Conservation (phyloP, 2,329 filamentous ascomycete genomes). For the Penicillium sp. region DNA sequence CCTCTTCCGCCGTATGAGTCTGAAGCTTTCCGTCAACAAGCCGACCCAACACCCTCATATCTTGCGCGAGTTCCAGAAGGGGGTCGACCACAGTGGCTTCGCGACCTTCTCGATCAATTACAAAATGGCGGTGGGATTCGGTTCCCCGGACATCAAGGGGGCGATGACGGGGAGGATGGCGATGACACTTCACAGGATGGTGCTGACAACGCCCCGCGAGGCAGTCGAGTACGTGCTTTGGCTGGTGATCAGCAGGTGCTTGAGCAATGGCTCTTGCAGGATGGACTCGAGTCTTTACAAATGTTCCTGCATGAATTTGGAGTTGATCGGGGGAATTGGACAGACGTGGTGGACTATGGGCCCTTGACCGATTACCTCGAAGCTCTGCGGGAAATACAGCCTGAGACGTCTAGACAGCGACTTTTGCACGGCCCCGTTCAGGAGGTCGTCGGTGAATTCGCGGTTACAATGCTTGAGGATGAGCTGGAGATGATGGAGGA, state of each 20-base stretch:
- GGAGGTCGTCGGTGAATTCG: constrained; percentile 38
- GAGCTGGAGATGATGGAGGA: constrained; percentile 40
- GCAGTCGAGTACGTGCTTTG: constrained; percentile 23
- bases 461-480: constrained; percentile 39
- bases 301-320: constrained; percentile 42
- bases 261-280: constrained; percentile 37
- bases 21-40: constrained; percentile 39
- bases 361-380: constrained; percentile 42
- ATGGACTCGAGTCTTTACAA: constrained; percentile 38
- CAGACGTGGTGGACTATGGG: constrained; percentile 36
- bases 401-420: constrained; percentile 27
- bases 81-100: constrained; percentile 39
- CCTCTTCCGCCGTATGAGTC: constrained; percentile 70
- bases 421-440: constrained; percentile 36
- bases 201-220: constrained; percentile 11
- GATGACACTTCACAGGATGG: constrained; percentile 16
- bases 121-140: constrained; percentile 33
- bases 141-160: constrained; percentile 27
- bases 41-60: constrained; percentile 37
- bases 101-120: constrained; percentile 40
- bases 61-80: constrained; percentile 34
- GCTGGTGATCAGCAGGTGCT: constrained; percentile 32
- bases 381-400: constrained; percentile 30
- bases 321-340: constrained; percentile 47
- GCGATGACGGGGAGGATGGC: constrained; percentile 20